Evolutionary conservation across 306 rosid genomes (phyloP), one percentile per base, ranked within the genome.

Genomic region (Acmispon strigosus): DNA sequence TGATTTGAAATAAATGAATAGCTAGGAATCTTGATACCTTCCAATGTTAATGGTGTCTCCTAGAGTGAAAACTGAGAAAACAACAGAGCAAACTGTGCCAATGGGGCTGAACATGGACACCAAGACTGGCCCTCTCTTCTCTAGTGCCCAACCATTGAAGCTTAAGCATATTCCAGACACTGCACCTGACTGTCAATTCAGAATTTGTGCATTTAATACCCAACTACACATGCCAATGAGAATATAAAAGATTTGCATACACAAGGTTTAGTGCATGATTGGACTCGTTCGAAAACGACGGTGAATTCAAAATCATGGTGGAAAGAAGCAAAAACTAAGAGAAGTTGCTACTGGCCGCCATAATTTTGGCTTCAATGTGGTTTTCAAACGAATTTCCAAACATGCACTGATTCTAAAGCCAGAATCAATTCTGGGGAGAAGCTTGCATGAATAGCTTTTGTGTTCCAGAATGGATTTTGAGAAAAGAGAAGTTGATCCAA

Each of bases 41-140:
- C 90, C 96, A 55, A 87, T 34, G 15, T 73, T 83, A 37, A 89
- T 4, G 34, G 85, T 58, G 8, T 84, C 81, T 82, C 94, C 89
- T 17, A 87, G 8, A 59, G 88, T 74, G 65, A 48, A 34, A 48
- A 77, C 76, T 0, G 98, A 93, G 84, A 93, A 84, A 82, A 86
- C 57, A 67, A 86, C 81, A 16, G 98, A 81, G 85, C 84, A 72
- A 15, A 93, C 86, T 6, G 98, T 89, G 56, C 82, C 79, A 47
- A 93, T 29, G 48, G 98, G 97, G 76, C 69, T 87, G 80, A 90
- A 93, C 86, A 91, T 69, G 15, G 98, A 85, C 0, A 88, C 92
- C 52, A 93, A 51, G 1, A 93, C 96, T 3, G 96, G 94, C 11
- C 97, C 98, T 90, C 86, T 90, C 56, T 93, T 93, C 88, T 78